Conservation (phyloP, 2,329 filamentous ascomycete genomes). For the Chalara sp. region DNA sequence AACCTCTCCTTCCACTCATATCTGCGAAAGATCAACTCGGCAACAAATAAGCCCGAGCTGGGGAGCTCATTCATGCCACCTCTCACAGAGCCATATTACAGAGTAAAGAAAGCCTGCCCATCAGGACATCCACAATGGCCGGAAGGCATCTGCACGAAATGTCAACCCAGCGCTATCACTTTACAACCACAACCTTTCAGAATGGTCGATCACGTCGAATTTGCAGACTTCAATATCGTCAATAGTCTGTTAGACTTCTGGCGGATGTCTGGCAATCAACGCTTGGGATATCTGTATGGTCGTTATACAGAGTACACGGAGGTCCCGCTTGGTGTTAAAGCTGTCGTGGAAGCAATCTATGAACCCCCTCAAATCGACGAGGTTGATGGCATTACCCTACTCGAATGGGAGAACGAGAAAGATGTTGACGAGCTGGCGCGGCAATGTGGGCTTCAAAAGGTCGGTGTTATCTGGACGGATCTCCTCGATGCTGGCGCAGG, state of each 20-base stretch:
- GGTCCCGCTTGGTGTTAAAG: slow-evolving; percentile 90
- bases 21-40: slow-evolving; percentile 88
- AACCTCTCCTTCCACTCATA: slow-evolving; percentile 95
- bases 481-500: slow-evolving; percentile 73
- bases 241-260: slow-evolving; percentile 89
- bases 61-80: slow-evolving; percentile 95
- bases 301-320: slow-evolving; percentile 85
- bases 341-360: slow-evolving; percentile 93
- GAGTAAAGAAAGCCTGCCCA: slow-evolving; percentile 82
- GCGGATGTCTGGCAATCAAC: slow-evolving; percentile 77
- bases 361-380: slow-evolving; percentile 91
- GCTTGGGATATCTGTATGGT: slow-evolving; percentile 86
- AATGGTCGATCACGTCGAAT: slow-evolving; percentile 98
- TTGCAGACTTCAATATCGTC: slow-evolving; percentile 76
- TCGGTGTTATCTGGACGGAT: slow-evolving; percentile 94
- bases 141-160: slow-evolving; percentile 96
- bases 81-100: slow-evolving; percentile 84
- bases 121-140: slow-evolving; percentile 91
- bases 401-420: slow-evolving; percentile 77
- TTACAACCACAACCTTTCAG: slow-evolving; percentile 89
- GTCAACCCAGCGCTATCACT: slow-evolving; percentile 94
- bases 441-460: slow-evolving; percentile 76
- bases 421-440: slow-evolving; percentile 75
- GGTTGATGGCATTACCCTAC: slow-evolving; percentile 77
- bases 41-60: slow-evolving; percentile 92